Conservation (phyloP, 176 grass and related monocot genomes). For the Juncus effusus region DNA sequence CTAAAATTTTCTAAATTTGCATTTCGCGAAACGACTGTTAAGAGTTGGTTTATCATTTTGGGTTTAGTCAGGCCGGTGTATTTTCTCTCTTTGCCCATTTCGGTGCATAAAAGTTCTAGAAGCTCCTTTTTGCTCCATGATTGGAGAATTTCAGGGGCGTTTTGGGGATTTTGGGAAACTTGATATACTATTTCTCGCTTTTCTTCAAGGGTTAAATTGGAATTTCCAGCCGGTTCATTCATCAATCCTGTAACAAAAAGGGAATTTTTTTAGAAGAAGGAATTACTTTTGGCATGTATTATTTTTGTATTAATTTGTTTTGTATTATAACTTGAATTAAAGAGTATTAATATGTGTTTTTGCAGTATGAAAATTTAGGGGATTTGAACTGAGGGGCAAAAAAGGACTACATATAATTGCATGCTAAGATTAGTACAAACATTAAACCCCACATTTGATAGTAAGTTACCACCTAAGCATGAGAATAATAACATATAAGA, state of each 20-base stretch:
- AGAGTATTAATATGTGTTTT: no score
- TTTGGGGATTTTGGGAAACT: constrained; percentile 51
- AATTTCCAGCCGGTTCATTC: constrained; percentile 48
- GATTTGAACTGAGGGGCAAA: no score
- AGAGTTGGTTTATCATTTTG: constrained; percentile 87
- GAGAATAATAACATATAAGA: no score
- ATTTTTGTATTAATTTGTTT: no score
- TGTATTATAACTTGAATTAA: no score
- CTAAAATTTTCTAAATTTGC: constrained; percentile 23
- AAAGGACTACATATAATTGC: not conserved
- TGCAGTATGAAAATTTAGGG: no score
- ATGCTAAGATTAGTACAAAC: not conserved
- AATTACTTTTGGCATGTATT: no score
- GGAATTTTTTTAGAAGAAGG: not conserved
- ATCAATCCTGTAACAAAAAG: constrained; percentile 43
- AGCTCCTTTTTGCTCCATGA: constrained; percentile 84
- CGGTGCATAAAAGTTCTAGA: constrained; percentile 73
- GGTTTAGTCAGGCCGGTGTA: constrained; percentile 77
- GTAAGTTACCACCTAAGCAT: no score
- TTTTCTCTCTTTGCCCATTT: constrained; percentile 93
- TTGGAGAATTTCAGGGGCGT: constrained; percentile 77
- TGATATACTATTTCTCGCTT: constrained; percentile 80
- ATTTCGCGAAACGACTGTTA: constrained; percentile 67
- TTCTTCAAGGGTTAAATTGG: constrained; percentile 57
- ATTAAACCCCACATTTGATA: not conserved